Percentiles rank a stretch among this genome's conserved stretches.
Conservation (phyloP, 257 asterid genomes). For the Nicotiana benthamiana region DNA sequence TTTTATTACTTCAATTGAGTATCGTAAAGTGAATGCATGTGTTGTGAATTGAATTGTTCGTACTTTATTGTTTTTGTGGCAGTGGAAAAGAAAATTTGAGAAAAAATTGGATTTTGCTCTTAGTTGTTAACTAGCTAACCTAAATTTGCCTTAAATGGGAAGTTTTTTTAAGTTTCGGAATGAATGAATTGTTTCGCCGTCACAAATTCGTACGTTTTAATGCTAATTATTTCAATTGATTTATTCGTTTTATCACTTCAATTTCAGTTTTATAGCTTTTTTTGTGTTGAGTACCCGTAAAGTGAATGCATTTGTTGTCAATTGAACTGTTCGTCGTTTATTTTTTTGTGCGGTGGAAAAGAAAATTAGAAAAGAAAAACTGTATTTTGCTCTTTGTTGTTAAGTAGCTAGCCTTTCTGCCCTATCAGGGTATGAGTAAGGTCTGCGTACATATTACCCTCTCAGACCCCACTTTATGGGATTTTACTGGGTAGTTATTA, state of each 20-base stretch:
- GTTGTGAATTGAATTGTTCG: neutral
- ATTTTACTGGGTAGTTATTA: too few species aligned
- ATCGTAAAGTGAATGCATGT: neutral
- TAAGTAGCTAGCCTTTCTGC: neutral
- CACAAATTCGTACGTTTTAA: too few species aligned
- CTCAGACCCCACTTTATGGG: too few species aligned
- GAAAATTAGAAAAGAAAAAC: neutral
- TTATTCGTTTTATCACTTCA: neutral
- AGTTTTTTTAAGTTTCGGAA: neutral
- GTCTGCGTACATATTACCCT: too few species aligned
- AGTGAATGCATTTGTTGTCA: neutral
- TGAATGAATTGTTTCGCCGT: neutral
- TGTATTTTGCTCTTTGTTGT: neutral
- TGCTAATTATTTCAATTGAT: neutral
- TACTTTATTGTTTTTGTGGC: neutral
- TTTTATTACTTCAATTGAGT: neutral
- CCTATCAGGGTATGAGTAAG: too few species aligned
- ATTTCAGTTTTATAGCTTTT: neutral
- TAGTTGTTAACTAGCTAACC: neutral
- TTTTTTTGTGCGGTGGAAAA: neutral
- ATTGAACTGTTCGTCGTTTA: neutral
- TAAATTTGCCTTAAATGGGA: neutral
- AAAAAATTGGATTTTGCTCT: neutral
- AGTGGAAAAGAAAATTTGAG: neutral
- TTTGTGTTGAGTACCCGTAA: too few species aligned